Base-by-base conservation (phyloP, 768 basidiomycete genomes). In the Leccinum disarticulatum region DNA sequence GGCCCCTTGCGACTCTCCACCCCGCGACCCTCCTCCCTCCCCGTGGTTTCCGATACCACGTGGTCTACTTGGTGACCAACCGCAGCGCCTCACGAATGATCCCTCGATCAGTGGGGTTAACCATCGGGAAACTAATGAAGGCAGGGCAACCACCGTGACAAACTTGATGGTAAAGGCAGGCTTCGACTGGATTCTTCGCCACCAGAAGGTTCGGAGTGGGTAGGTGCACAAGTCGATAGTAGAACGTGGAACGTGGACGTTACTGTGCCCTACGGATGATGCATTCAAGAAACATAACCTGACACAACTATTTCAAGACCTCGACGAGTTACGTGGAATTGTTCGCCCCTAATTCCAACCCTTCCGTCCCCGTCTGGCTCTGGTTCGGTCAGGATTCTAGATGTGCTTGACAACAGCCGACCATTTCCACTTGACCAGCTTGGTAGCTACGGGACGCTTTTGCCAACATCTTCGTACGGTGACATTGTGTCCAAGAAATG, bases 71-170 rank as follows among this genome's bases (percentile, higher is more conserved):
- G 91, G 90, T 13, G 81, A 84, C 22, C 79, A 90, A 58, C 85
- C 94, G 6, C 97, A 99, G 77, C 83, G 88, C 57, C 75, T 99
- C 55, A 80, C 95, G 33, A 52, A 78, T 94, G 70, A 84, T 99
- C 57, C 97, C 97, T 33, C 86, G 94, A 19, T 87, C 90, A 10
- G 87, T 98, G 49, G 78, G 93, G 48, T 77, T 99, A 61, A 94
- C 88, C 5, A 77, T 95, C 33, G 91, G 86, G n/a, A 98, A 98
- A 73, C 81, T 99, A 31, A 81, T 95, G 65, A 87, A 85, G 66
- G 96, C 95, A 4, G 92, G 92, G 92, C 88, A 47, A 86, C 81
- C 33, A 97, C 91, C 3, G 98, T 99, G 95, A 78, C 83, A 22
- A 91, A 87, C 33, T 72, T 99, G 68, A 80, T 97, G 60, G 77